Base-by-base conservation (phyloP, 352 stramenopile species). In the Aphanomyces astaci region DNA sequence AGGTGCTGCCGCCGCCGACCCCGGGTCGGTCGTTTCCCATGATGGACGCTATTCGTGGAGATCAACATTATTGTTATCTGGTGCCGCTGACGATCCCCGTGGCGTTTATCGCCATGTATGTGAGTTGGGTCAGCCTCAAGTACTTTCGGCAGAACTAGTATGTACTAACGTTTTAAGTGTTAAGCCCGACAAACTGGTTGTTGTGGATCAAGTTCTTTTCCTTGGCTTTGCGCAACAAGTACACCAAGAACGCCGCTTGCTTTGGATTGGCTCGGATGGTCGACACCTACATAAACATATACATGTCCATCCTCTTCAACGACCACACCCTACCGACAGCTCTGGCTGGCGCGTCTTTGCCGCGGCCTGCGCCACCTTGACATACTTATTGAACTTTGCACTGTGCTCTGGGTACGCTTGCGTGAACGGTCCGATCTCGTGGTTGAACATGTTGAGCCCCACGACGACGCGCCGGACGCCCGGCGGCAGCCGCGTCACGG, bases 111-210 rank as follows among this genome's bases (percentile, higher is more conserved):
- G 79, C 81, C 33, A 90, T 81, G 75, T 91, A 91, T 71, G 72
- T 79, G 54, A 90, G 90, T 62, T 93, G 84, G 84, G 82, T 90
- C 68, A 88, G 84, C 69, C 80, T 90, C 75, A 92, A 92, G 74
- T 92, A 90, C 75, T 92, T 92, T 72, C 82, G 82, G 22, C 82
- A 92, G 72, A 92, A 90, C 40, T 90, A 78, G 73, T n/a, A n/a
- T n/a, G n/a, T n/a, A n/a, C n/a, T n/a, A n/a, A n/a, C n/a, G n/a
- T n/a, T n/a, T n/a, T n/a, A n/a, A n/a, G 2, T 19, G 33, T 63
- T 3, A 17, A 63, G 24, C 30, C 51, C 4, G 4, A 53, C 46
- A 5, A 30, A 59, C 27, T 63, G 15, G 25, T 45, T 48, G 43
- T 70, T 64, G 5, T 66, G 28, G 7, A 73, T 33, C 54, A 68